A percentile compares a stretch with the other conserved stretches of the same genome.
phyloP scores from a whole-genome alignment of 768 basidiomycete genomes.

The Myochromella boudieri region DNA sequence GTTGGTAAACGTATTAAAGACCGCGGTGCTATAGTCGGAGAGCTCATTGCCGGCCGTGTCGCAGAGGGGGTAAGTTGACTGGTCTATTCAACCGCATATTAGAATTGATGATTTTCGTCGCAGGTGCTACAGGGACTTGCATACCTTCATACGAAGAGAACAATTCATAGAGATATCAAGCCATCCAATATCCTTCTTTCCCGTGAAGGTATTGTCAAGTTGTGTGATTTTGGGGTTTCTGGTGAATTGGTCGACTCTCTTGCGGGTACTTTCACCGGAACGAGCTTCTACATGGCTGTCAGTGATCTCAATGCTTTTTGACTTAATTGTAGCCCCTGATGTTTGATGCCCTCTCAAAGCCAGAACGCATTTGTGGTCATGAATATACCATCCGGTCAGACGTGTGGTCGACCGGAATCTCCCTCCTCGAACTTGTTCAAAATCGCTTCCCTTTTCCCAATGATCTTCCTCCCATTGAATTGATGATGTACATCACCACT shows the following conservation, averaged over 20 bases:
- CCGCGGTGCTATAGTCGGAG: conserved; percentile 75
- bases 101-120: not conserved
- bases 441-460: conserved; percentile 95
- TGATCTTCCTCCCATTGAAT: conserved; percentile 90
- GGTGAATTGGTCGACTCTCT: conserved; percentile 90
- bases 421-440: conserved; percentile 89
- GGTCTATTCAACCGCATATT: not conserved
- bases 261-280: conserved; percentile 96
- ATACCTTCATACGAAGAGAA: conserved; percentile 87
- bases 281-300: conserved; percentile 98
- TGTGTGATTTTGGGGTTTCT: conserved; percentile 97
- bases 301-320: conserved; percentile 32
- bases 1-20: conserved; percentile 85
- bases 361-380: conserved; percentile 90
- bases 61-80: conserved; percentile 78
- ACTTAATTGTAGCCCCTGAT: conserved; percentile 10
- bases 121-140: conserved; percentile 89
- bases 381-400: conserved; percentile 95
- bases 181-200: conserved; percentile 92
- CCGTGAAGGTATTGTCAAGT: conserved; percentile 84
- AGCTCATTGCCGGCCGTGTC: conserved; percentile 87
- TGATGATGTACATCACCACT: conserved; percentile 86
- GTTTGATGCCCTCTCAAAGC: conserved; percentile 42
- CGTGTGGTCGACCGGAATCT: conserved; percentile 97
- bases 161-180: conserved; percentile 96